phyloP scores from a whole-genome alignment of 768 basidiomycete species.

The Chalciporus chontae region DNA sequence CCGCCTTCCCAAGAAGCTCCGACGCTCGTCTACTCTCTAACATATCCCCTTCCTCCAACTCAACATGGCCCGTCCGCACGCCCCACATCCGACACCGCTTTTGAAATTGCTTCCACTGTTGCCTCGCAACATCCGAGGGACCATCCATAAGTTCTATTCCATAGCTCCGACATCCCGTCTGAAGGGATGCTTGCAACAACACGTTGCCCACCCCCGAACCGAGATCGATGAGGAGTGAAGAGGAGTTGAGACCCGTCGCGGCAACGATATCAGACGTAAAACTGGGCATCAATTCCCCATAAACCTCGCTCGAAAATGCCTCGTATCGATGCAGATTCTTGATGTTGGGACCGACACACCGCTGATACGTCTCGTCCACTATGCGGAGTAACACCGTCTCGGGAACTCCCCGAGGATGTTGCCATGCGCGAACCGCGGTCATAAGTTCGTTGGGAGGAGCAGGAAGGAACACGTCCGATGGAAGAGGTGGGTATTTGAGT shows the following conservation, averaged over 20 bases:
- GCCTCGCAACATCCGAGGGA: slow-evolving; percentile 76
- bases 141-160: slow-evolving; percentile 78
- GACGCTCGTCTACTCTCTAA: slow-evolving; percentile 61
- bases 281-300: slow-evolving; percentile 84
- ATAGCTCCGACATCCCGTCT: slow-evolving; percentile 73
- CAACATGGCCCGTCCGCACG: slow-evolving; percentile 66
- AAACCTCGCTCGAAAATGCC: slow-evolving; percentile 81
- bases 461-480: slow-evolving; percentile 48
- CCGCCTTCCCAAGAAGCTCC: slow-evolving; percentile 72
- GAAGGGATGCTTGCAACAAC: slow-evolving; percentile 74
- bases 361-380: slow-evolving; percentile 89
- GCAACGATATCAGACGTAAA: slow-evolving; percentile 56
- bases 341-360: slow-evolving; percentile 89
- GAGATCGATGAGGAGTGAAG: slow-evolving; percentile 74
- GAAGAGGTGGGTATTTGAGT: slow-evolving; percentile 63
- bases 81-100: slow-evolving; percentile 92
- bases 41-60: slow-evolving; percentile 87
- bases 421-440: slow-evolving; percentile 45
- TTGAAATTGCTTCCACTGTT: slow-evolving; percentile 71
- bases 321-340: slow-evolving; percentile 75
- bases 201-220: slow-evolving; percentile 88
- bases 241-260: slow-evolving; percentile 47
- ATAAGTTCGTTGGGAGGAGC: slow-evolving; percentile 47
- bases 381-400: slow-evolving; percentile 68
- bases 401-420: slow-evolving; percentile 45